Evolutionary conservation across 306 rosid species (phyloP), one percentile per base, ranked within the genome.

Genomic region (Quercus mongolica): DNA sequence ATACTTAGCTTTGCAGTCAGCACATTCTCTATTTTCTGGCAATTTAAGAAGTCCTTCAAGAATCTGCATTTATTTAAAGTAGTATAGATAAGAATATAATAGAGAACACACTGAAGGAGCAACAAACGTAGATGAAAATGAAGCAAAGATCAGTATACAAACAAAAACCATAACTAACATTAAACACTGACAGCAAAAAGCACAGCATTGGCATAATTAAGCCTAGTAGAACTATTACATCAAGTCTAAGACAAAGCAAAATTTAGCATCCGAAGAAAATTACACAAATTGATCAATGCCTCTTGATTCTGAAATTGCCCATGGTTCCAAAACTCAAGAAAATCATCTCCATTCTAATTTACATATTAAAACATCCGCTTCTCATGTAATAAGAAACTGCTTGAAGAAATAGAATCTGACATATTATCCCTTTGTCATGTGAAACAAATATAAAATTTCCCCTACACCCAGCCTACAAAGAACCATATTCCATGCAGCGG

Each of bases 1-100:
- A 67, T 93, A 96, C 99, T 91, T 96, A 78, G 99, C 79, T 90
- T 96, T 96, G 93, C 99, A 96, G 79, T 96, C 99, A 44, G 98
- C 99, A 80, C 99, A 96, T 87, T 93, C 99, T 76, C 98, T 89
- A 77, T 96, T 96, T 83, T 96, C 99, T 26, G 97, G 96, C 75
- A 91, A 85, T 83, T 93, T 96, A 76, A 96, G 95, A 87, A 96
- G 98, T 78, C 99, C 98, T 90, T 96, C 99, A 73, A 96, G 84
- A 81, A 93, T 89, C 99, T 96, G 92, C 92, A 89, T 7, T 59
- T 28, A 69, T 78, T 69, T 62, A 12, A 77, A 79, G 81, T 58
- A 71, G 76, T 44, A 49, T 72, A 46, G 76, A 17, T 56, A 73
- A 78, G 67, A 44, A 54, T 51, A 33, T 80, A 52, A 83, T 56